Evolutionary conservation across 257 asterid genomes (phyloP).

Genomic region (Solanum bulbocastanum): DNA sequence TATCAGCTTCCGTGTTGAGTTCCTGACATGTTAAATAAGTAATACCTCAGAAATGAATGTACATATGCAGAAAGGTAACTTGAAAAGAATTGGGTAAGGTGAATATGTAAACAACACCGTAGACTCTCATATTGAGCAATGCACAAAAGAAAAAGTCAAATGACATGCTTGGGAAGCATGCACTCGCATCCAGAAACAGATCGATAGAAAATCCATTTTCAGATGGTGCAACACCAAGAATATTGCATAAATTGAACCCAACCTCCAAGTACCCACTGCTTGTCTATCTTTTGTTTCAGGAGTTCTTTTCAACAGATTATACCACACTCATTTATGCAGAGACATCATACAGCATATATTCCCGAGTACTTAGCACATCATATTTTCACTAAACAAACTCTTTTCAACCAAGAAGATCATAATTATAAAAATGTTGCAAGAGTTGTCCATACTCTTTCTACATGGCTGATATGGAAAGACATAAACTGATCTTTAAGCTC

Average conservation of each 20-base stretch:
- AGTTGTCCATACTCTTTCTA: slow-evolving; percentile 55
- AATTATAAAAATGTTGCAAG: background rate
- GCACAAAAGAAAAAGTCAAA: background rate
- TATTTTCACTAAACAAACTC: background rate
- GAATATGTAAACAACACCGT: background rate
- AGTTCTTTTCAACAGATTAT: background rate
- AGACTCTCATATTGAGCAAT: background rate
- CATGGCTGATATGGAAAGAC: slow-evolving; percentile 66
- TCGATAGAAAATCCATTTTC: background rate
- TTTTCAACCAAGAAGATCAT: background rate
- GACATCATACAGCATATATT: background rate
- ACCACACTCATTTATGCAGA: background rate
- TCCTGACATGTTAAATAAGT: slow-evolving; percentile 32
- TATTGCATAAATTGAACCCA: background rate
- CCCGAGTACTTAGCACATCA: background rate
- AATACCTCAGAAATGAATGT: background rate
- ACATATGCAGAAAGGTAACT: background rate
- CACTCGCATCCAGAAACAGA: background rate
- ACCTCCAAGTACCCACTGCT: background rate
- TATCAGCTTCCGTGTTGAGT: slow-evolving; percentile 72
- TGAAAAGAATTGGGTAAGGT: background rate
- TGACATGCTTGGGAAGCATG: background rate
- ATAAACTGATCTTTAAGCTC: slow-evolving; percentile 67
- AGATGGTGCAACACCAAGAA: background rate
- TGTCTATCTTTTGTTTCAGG: background rate